Base-by-base conservation (phyloP, 345 rosid species). In the Iberis pinnata region DNA sequence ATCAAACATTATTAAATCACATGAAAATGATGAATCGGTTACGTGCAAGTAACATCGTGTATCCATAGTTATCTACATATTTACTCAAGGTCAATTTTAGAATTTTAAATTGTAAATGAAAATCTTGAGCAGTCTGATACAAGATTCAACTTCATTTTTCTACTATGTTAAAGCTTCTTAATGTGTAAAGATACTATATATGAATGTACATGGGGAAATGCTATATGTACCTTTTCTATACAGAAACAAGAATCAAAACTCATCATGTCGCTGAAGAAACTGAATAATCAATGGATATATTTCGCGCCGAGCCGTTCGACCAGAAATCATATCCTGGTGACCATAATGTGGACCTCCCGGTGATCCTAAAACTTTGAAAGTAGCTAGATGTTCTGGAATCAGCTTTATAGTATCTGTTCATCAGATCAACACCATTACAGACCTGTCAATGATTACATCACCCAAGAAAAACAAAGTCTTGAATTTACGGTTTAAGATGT, bases 301-400 rank as follows among this genome's bases (percentile, higher is more conserved):
- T 43, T 76, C 76, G 43, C 55, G 27, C 12, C 47, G 71, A 11
- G 87, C 94, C 81, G 67, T 49, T 35, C 73, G 72, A 18, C 85
- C 77, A 44, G 82, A 83, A 25, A 90, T 83, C 18, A 86, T 20
- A 76, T 86, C 98, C 59, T 80, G 86, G 62, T 86, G 94, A 57
- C 81, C 98, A 47, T 70, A 89, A 69, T 86, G 94, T 19, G 89
- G 90, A 63, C 95, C 95, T 3, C 69, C 63, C 0, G 86, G 84
- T 69, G 82, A 80, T 36, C 92, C 96, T 12, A 87, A 49, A 12
- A 82, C 86, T 77, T 73, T 79, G 67, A 57, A 87, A 29, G 74
- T 75, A 16, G 77, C 76, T 74, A 82, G 53, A 66, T 69, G 72
- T 68, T 68, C 46, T 0, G 88, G 86, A 36, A 87, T 64, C 36